Conservation (phyloP, 257 asterid genomes). For the Anisodus acutangulus region DNA sequence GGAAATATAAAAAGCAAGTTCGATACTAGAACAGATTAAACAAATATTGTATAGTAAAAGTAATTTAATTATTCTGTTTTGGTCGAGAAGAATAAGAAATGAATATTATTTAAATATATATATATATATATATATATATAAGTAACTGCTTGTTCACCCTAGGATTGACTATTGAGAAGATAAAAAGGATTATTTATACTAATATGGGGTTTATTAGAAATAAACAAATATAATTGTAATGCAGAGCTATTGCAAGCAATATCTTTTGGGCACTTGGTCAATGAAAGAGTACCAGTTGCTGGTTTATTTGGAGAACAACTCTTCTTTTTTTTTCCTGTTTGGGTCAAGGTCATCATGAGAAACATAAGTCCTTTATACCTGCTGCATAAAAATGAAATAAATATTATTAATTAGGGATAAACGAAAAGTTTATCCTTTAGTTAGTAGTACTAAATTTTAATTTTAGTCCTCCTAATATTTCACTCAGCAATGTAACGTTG, state of each 20-base stretch:
- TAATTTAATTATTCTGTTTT: background rate
- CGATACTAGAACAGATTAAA: too few relatives aligned
- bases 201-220: background rate
- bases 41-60: background rate
- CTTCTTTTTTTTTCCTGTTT: background rate
- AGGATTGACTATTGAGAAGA: background rate
- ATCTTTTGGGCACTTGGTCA: background rate
- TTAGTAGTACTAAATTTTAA: background rate
- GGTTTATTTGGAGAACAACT: background rate
- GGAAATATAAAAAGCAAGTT: too few relatives aligned
- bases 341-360: background rate
- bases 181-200: background rate
- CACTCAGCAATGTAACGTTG: background rate
- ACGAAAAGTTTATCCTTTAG: background rate
- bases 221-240: background rate
- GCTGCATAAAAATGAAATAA: background rate
- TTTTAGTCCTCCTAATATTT: background rate
- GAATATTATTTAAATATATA: background rate
- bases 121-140: too few relatives aligned
- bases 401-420: background rate
- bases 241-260: background rate
- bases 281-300: background rate
- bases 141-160: background rate
- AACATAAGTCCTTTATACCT: background rate
- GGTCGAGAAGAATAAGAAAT: background rate